phyloP scores from a whole-genome alignment of 768 basidiomycete genomes.

The Pleurotus giganteus region DNA sequence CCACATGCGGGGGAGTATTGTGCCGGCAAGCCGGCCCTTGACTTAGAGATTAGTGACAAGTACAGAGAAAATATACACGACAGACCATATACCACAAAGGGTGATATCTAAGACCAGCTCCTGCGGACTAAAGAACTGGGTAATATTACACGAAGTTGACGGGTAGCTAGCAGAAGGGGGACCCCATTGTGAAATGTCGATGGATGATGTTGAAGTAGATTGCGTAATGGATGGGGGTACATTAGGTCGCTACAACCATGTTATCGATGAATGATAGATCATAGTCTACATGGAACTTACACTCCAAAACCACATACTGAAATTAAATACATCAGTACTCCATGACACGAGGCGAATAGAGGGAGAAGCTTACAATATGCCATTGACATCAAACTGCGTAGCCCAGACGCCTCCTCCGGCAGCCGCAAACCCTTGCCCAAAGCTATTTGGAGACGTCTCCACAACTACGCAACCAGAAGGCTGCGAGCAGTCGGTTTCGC shows the following conservation, averaged over 20 bases:
- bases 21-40: conserved; percentile 42
- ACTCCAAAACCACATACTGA: conserved; percentile 48
- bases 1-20: conserved; percentile 37
- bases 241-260: conserved; percentile 29
- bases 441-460: conserved; percentile 43
- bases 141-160: conserved; percentile 37
- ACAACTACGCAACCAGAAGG: conserved; percentile 42
- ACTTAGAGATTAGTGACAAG: background rate
- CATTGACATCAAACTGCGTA: conserved; percentile 62
- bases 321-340: background rate
- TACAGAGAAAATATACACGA: background rate
- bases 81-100: conserved; percentile 46
- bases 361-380: conserved; percentile 25
- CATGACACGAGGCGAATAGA: background rate
- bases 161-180: conserved; percentile 39
- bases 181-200: conserved; percentile 42
- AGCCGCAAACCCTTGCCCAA: conserved; percentile 43
- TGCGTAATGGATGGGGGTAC: conserved; percentile 34
- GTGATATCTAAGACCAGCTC: conserved; percentile 53
- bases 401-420: conserved; percentile 60
- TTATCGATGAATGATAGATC: conserved; percentile 15
- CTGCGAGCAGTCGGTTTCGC: conserved; percentile 28
- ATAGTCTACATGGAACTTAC: conserved; percentile 23
- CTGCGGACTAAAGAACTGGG: conserved; percentile 41
- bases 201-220: conserved; percentile 26